Evolutionary conservation across 2,329 filamentous ascomycete genomes (phyloP), one percentile per base, ranked within the genome.

Genomic region (Fusarium lateritium): DNA sequence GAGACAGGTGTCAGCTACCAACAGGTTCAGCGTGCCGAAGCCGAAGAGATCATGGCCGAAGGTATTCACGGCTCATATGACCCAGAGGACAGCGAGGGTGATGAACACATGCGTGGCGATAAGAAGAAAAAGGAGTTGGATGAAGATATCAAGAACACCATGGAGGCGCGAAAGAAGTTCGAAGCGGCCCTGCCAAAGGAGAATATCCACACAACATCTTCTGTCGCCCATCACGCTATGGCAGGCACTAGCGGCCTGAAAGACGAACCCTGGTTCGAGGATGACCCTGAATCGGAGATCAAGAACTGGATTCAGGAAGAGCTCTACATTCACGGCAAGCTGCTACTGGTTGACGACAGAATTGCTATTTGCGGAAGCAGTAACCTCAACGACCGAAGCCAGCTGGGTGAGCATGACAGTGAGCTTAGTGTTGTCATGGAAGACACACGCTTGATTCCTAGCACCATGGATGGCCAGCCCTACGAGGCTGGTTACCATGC

Each of bases 241-340:
- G 86, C 92, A 22, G 87, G 75, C 8, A 60, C 31, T 7, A 47
- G 77, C 78, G 87, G 77, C 82, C 85, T 85, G 80, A 88, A 74
- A 5, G 89, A 93, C 11, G 93, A 97, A 78, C 75, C 82, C 1
- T 98, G 94, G 92, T 91, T 94, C 17, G 91, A 92, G 17, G 83
- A 85, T 1, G 82, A 91, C 5, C 82, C 89, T 0, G 88, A 95
- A 71, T 87, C 88, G 2, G 96, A 98, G 78, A 91, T 94, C 59
- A 87, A 91, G 55, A 93, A 97, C 76, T 97, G 96, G 84, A 91
- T 98, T 62, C 95, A 97, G 77, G 96, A 99, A 78, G 95, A 99
- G 79, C 87, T 98, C 3, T 99, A 99, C 78, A 91, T 98, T 47
- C 96, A 99, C 78, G 92, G 90, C 28, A 99, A 98, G 82, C 85